phyloP scores from a whole-genome alignment of 768 basidiomycete species.

The Lyophyllum semitale region DNA sequence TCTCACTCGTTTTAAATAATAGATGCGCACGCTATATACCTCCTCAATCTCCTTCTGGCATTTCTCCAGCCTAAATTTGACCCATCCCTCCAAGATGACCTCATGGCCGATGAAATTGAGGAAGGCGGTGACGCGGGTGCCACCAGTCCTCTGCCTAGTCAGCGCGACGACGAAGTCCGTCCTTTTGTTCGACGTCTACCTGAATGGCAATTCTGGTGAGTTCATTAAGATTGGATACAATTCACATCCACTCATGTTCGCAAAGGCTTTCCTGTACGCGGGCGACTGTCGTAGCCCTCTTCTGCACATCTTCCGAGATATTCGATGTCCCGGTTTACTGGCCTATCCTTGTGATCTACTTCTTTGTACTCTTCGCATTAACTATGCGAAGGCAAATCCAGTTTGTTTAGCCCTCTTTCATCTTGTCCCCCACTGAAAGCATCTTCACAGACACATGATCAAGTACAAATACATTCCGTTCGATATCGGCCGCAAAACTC shows the following conservation, averaged over 20 bases:
- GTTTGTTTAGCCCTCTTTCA: conserved; percentile 48
- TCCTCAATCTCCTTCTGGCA: conserved; percentile 93
- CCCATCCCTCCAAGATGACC: conserved; percentile 91
- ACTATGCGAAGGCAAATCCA: conserved; percentile 97
- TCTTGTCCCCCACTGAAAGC: not conserved
- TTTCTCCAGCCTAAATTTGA: conserved; percentile 99
- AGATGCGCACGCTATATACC: conserved; percentile 94
- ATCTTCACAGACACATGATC: conserved; percentile 88
- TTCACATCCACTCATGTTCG: not conserved
- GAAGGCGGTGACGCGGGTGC: conserved; percentile 74
- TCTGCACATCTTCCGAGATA: conserved; percentile 78
- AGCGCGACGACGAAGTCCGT: conserved; percentile 90
- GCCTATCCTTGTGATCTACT: conserved; percentile 98
- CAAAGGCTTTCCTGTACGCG: conserved; percentile 88
- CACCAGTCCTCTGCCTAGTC: conserved; percentile 59
- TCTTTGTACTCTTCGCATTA: conserved; percentile 90
- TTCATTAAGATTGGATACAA: conserved; percentile 1
- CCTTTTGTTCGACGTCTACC: conserved; percentile 95
- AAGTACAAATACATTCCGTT: conserved; percentile 98
- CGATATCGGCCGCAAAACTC: conserved; percentile 91
- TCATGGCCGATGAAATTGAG: conserved; percentile 93
- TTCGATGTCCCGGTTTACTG: conserved; percentile 99
- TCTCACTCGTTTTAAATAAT: conserved; percentile 10
- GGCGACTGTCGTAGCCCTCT: conserved; percentile 79
- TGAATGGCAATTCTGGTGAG: conserved; percentile 95